Conservation (phyloP, 768 basidiomycete genomes). For the Astraeus odoratus region DNA sequence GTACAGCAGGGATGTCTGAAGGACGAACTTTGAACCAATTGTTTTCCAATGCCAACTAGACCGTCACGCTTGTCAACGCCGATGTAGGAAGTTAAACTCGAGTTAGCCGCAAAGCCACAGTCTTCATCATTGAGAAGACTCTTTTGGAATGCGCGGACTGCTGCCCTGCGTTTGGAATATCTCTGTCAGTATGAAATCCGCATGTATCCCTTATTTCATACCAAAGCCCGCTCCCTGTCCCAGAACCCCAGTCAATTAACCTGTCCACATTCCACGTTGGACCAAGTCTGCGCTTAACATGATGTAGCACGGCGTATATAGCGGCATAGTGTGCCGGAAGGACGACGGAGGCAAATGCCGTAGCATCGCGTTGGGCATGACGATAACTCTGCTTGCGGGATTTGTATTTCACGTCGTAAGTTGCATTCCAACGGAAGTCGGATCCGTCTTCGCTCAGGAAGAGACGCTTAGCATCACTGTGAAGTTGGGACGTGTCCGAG, state of each 20-base stretch:
- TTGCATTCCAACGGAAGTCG: conserved; percentile 43
- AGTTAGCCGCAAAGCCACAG: conserved; percentile 34
- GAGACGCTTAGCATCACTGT: conserved; percentile 65
- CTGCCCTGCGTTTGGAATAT: conserved; percentile 44
- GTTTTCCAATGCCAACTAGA: conserved; percentile 58
- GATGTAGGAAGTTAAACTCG: conserved; percentile 55
- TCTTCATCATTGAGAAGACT: conserved; percentile 21
- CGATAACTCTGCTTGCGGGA: conserved; percentile 49
- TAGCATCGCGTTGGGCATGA: conserved; percentile 65
- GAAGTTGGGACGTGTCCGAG: conserved; percentile 57
- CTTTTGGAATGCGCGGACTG: conserved; percentile 56
- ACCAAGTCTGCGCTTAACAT: conserved; percentile 59
- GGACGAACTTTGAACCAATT: conserved; percentile 48
- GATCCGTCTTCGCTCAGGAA: conserved; percentile 37
- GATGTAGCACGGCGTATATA: conserved; percentile 65
- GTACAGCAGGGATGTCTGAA: not conserved
- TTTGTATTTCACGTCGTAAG: conserved; percentile 54
- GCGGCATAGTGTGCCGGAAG: conserved; percentile 83
- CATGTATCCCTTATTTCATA: conserved; percentile 26
- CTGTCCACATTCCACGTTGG: conserved; percentile 50
- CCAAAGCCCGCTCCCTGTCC: conserved; percentile 81
- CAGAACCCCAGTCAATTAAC: conserved; percentile 82
- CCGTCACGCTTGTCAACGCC: conserved; percentile 77
- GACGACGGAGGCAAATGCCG: conserved; percentile 81
- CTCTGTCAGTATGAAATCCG: conserved; percentile 7